Percentiles rank a stretch among this genome's conserved stretches.
Evolutionary conservation across 2,329 filamentous ascomycete genomes (phyloP).

Genomic region (Kalmusia sp.): DNA sequence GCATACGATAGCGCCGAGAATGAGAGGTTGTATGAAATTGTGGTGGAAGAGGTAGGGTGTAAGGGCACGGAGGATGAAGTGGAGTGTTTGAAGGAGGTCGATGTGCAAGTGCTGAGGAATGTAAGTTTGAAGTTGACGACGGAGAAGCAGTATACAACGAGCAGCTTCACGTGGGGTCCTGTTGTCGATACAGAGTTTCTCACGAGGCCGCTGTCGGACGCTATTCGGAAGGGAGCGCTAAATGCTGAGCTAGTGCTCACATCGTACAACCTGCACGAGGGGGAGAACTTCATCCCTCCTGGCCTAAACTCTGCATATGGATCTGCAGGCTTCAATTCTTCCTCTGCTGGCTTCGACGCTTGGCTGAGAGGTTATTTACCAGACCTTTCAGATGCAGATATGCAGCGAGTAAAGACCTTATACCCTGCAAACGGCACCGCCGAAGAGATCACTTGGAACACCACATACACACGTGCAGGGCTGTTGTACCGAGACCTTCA

Average conservation of each 20-base stretch:
- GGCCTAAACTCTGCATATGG: conserved; percentile 50
- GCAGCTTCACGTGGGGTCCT: conserved; percentile 66
- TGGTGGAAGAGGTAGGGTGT: conserved; percentile 59
- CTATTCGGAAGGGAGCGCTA: conserved; percentile 47
- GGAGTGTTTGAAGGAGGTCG: conserved; percentile 61
- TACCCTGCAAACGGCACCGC: conserved; percentile 59
- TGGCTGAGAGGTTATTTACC: conserved; percentile 66
- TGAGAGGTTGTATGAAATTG: conserved; percentile 58
- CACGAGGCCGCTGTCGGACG: conserved; percentile 54
- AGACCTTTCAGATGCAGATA: conserved; percentile 48
- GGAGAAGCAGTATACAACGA: conserved; percentile 61
- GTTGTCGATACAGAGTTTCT: conserved; percentile 66
- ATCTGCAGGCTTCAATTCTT: conserved; percentile 58
- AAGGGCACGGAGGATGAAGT: conserved; percentile 50
- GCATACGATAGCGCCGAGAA: conserved; percentile 58
- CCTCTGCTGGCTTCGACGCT: conserved; percentile 55
- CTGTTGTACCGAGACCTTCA: conserved; percentile 66
- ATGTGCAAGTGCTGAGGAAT: conserved; percentile 61
- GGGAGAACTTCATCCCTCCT: conserved; percentile 66
- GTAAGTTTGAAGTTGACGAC: conserved; percentile 58
- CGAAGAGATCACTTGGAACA: conserved; percentile 60
- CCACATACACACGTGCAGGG: conserved; percentile 60
- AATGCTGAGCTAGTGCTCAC: conserved; percentile 58
- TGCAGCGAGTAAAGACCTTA: conserved; percentile 49
- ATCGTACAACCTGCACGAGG: conserved; percentile 70